Conservation (phyloP, 129 eudicot genomes). For the Erigeron canadensis region DNA sequence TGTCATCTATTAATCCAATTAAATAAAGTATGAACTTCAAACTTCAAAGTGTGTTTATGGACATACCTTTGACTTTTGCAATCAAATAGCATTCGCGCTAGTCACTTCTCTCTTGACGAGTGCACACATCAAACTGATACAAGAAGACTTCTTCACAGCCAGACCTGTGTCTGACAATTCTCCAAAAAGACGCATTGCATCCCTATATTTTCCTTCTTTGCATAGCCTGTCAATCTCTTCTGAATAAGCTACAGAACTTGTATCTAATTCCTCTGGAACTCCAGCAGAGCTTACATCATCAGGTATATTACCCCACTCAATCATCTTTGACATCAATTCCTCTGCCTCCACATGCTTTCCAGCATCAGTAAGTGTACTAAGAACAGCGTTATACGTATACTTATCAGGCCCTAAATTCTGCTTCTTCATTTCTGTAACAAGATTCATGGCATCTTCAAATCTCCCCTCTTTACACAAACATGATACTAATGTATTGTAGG, state of each 20-base stretch:
- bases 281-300: conserved; percentile 30
- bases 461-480: conserved; percentile 71
- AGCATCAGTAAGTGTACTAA: conserved; percentile 48
- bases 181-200: conserved; percentile 62
- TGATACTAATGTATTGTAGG: conserved; percentile 74
- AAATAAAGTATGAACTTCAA: background rate
- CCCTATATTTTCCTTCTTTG: conserved; percentile 62
- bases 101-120: conserved; percentile 53
- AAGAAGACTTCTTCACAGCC: conserved; percentile 54
- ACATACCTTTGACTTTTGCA: conserved; percentile 30
- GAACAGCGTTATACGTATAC: conserved; percentile 64
- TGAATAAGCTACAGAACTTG: conserved; percentile 40
- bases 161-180: conserved; percentile 56
- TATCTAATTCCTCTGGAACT: conserved; percentile 35
- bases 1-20: background rate
- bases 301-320: conserved; percentile 35
- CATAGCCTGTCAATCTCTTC: conserved; percentile 68
- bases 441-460: conserved; percentile 62
- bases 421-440: conserved; percentile 64
- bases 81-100: conserved; percentile 28
- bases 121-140: conserved; percentile 69
- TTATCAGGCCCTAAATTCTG: conserved; percentile 66
- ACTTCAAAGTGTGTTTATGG: background rate
- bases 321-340: conserved; percentile 47
- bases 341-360: conserved; percentile 61